Evolutionary conservation across 495 filamentous ascomycete species (phyloP), one percentile per base, ranked within the genome.

Genomic region (Aspergillus funiculosus): DNA sequence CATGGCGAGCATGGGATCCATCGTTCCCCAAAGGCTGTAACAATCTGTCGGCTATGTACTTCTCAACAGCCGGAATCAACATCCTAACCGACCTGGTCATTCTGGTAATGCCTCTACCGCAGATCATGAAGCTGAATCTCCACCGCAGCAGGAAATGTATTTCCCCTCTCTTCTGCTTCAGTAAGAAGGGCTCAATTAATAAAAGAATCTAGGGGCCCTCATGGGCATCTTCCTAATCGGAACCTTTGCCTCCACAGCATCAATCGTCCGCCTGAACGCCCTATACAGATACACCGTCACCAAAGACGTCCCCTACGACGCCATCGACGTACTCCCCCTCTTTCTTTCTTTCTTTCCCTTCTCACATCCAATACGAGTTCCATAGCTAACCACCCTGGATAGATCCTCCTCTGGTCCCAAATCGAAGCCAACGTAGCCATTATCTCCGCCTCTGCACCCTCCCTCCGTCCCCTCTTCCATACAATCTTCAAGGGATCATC

Each of bases 51-150:
- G 48, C 43, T 15, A 38, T 29, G 5, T 56, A 48, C 19, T 52
- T 56, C 26, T 49, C 53, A 2, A 52, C 48, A 1, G 40, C 53
- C 5, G 54, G 60, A 15, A 54, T 63, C 29, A 51, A 48, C 19
- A 57, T 60, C 30, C 52, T 64, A 43, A 53, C 64, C 20, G 63
- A 68, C 31, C 31, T 66, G n/a, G 47, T 59, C 8, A 63, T 53
- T 17, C 43, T 57, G 11, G 17, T 53, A 17, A 50, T 57, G 54
- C 54, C 54, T n/a, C 56, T 62, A 5, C 60, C 59, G 20, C 39
- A 64, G 27, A 56, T 67, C 28, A 58, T 66, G 21, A 46, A 47
- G 18, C 38, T 57, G 19, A 53, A 53, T 38, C 41, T 56, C 15
- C 22, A 49, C 15, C 20, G 10, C 26, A 28, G 39, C 19, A 47